Evolutionary conservation across 345 rosid species (phyloP).

Genomic region (Populus deltoides): DNA sequence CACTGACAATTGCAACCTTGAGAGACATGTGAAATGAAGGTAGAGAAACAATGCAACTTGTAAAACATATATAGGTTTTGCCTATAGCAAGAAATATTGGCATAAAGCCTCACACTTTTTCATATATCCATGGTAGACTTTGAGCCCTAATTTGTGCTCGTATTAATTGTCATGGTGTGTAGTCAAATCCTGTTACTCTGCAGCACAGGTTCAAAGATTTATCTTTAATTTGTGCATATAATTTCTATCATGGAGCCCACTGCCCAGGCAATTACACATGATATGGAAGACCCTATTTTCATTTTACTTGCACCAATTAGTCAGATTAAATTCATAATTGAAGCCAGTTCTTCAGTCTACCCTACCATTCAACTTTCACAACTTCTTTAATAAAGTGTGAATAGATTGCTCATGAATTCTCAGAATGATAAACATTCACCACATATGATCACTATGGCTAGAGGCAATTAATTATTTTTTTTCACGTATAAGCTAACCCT

Average conservation of each 20-base stretch:
- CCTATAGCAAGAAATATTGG: background rate
- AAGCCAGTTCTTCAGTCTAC: too few species aligned
- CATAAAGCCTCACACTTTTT: background rate
- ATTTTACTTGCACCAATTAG: background rate
- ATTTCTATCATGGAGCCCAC: constrained; percentile 11
- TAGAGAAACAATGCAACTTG: background rate
- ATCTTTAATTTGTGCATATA: background rate
- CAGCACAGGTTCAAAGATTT: background rate
- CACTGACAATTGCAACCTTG: background rate
- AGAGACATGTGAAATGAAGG: background rate
- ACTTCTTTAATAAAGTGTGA: background rate
- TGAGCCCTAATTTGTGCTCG: background rate
- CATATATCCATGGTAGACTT: background rate
- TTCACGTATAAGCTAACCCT: too few species aligned
- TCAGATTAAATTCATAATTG: background rate
- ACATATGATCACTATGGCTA: too few species aligned
- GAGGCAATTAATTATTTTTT: too few species aligned
- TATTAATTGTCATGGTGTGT: background rate
- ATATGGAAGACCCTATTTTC: background rate
- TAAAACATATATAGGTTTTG: too few species aligned
- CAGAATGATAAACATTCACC: background rate
- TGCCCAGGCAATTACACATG: background rate
- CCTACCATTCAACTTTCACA: background rate
- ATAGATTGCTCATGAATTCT: background rate
- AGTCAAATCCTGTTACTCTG: constrained; percentile 4